A percentile compares a stretch with the other conserved stretches of the same genome.
Evolutionary conservation across 2,329 filamentous ascomycete species (phyloP).

Genomic region (Talaromyces sp.): DNA sequence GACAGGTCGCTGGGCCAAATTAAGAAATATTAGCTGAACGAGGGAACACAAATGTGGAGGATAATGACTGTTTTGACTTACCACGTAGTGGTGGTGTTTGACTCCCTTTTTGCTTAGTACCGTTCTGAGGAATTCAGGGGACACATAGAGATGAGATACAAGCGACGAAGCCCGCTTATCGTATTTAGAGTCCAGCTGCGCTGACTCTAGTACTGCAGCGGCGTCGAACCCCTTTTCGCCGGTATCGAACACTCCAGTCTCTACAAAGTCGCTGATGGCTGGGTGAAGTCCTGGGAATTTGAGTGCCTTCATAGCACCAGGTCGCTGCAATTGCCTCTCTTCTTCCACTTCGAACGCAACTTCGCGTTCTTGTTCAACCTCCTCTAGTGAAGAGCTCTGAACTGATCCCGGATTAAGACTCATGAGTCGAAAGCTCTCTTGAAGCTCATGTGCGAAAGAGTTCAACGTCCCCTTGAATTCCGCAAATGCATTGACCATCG

Average conservation of each 20-base stretch:
- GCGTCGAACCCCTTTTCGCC: slow-evolving; percentile 16
- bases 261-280: slow-evolving; percentile 46
- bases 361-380: slow-evolving; percentile 55
- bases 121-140: slow-evolving; percentile 46
- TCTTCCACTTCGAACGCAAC: slow-evolving; percentile 43
- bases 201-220: background rate
- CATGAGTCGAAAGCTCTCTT: slow-evolving; percentile 23
- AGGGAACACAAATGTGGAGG: background rate
- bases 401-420: slow-evolving; percentile 41
- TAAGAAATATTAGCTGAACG: background rate
- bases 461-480: slow-evolving; percentile 30
- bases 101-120: slow-evolving; percentile 26
- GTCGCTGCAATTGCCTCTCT: slow-evolving; percentile 51
- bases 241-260: slow-evolving; percentile 25
- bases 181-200: slow-evolving; percentile 18
- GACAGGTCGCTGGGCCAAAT: slow-evolving; percentile 41
- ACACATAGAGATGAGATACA: slow-evolving; percentile 32
- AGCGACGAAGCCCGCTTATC: slow-evolving; percentile 1
- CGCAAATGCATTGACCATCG: slow-evolving; percentile 15
- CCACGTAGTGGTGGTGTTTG: slow-evolving; percentile 38
- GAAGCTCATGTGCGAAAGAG: background rate
- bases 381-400: slow-evolving; percentile 33
- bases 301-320: slow-evolving; percentile 34
- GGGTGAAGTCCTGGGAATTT: slow-evolving; percentile 44
- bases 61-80: background rate